phyloP scores from a whole-genome alignment of 169 alveolate species.

The Plasmodium gallinaceum region DNA sequence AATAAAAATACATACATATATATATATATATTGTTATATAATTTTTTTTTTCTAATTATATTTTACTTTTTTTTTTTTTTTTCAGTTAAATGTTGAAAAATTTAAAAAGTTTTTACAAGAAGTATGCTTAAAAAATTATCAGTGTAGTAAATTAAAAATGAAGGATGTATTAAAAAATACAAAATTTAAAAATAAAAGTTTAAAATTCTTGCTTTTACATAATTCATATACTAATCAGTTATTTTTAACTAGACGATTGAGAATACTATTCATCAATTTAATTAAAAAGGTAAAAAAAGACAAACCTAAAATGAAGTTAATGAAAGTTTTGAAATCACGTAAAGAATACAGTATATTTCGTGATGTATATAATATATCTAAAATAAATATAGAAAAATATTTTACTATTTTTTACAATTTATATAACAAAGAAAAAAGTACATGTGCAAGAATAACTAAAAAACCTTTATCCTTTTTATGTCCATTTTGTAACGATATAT shows the following conservation, averaged over 20 bases:
- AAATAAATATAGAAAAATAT: conserved; percentile 55
- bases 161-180: conserved; percentile 26
- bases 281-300: conserved; percentile 36
- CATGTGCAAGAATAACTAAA: neutral
- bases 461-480: conserved; percentile 24
- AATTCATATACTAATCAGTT: conserved; percentile 64
- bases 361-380: conserved; percentile 56
- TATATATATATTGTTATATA: neutral
- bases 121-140: neutral
- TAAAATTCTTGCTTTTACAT: conserved; percentile 34
- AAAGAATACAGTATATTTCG: conserved; percentile 51
- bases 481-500: conserved; percentile 57
- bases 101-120: conserved; percentile 35
- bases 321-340: conserved; percentile 23
- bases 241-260: conserved; percentile 48
- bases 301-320: conserved; percentile 18
- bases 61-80: neutral
- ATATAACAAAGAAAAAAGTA: conserved; percentile 23
- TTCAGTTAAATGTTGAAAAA: conserved; percentile 38
- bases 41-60: neutral
- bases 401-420: conserved; percentile 48
- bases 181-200: conserved; percentile 41
- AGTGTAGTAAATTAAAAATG: conserved; percentile 12
- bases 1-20: conserved; percentile 2
- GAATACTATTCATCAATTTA: conserved; percentile 42